Conservation (phyloP, 169 alveolate species). For the Plasmodium inui region DNA sequence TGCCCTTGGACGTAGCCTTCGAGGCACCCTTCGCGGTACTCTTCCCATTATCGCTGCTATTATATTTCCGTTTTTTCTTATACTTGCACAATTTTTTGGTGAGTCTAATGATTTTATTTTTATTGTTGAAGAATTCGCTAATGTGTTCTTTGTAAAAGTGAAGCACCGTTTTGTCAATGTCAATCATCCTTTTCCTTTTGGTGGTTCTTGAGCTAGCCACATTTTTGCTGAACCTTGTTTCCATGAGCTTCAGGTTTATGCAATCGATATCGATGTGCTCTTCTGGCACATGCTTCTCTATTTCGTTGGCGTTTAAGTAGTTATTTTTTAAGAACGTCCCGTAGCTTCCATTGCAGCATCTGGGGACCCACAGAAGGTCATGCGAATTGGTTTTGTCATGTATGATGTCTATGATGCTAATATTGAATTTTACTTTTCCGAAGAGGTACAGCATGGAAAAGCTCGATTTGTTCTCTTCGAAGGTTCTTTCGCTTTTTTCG, state of each 20-base stretch:
- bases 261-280: constrained; percentile 69
- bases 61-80: constrained; percentile 71
- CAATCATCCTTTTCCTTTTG: constrained; percentile 76
- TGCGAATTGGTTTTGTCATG: constrained; percentile 70
- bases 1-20: not conserved
- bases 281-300: constrained; percentile 58
- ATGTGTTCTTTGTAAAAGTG: constrained; percentile 75
- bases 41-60: not conserved
- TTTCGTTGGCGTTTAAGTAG: constrained; percentile 42
- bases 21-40: not conserved
- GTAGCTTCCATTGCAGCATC: constrained; percentile 73
- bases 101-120: constrained; percentile 63
- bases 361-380: constrained; percentile 75
- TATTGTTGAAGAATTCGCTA: constrained; percentile 66
- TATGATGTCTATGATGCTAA: constrained; percentile 69
- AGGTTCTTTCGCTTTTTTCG: not conserved
- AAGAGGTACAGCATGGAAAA: constrained; percentile 69
- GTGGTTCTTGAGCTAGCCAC: constrained; percentile 75
- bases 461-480: constrained; percentile 70
- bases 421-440: constrained; percentile 73
- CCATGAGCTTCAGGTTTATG: constrained; percentile 68
- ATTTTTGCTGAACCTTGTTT: constrained; percentile 71
- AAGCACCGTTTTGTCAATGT: constrained; percentile 70
- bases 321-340: constrained; percentile 68
- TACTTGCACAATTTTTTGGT: constrained; percentile 69